Conservation (phyloP, 2,329 filamentous ascomycete species). For the Diaporthe sp. region DNA sequence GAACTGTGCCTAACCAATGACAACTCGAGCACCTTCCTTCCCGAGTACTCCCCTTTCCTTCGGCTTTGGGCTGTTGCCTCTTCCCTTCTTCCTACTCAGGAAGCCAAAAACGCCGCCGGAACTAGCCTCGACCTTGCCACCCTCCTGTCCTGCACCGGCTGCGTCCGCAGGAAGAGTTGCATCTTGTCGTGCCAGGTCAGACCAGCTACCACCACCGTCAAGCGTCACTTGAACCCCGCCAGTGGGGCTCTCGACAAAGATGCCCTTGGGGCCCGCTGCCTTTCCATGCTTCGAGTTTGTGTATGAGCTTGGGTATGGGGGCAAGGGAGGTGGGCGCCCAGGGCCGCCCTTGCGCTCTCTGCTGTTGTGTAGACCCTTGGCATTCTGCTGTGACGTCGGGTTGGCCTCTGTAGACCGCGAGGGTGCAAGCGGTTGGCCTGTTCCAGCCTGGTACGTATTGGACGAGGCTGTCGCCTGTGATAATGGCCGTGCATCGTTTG, state of each 20-base stretch:
- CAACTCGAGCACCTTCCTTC: constrained; percentile 91
- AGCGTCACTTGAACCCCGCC: constrained; percentile 93
- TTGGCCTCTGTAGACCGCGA: constrained; percentile 32
- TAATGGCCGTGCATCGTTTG: constrained; percentile 62
- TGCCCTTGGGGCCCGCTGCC: constrained; percentile 67
- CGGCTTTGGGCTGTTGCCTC: constrained; percentile 92
- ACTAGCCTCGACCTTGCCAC: constrained; percentile 67
- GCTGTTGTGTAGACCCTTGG: constrained; percentile 30
- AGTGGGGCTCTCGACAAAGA: constrained; percentile 80
- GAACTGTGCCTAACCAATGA: constrained; percentile 70
- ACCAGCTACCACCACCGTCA: constrained; percentile 92
- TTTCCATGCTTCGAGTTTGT: constrained; percentile 52
- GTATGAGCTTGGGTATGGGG: constrained; percentile 64
- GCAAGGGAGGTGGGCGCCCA: constrained; percentile 55
- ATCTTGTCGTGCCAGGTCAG: constrained; percentile 88
- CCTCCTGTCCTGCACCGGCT: constrained; percentile 61
- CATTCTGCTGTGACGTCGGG: constrained; percentile 14
- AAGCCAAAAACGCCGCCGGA: constrained; percentile 93
- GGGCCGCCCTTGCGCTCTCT: constrained; percentile 44
- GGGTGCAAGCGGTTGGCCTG: constrained; percentile 39
- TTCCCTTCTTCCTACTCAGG: constrained; percentile 88
- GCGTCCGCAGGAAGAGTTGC: constrained; percentile 80
- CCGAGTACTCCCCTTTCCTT: constrained; percentile 94
- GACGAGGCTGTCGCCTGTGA: constrained; percentile 47
- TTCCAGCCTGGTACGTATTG: constrained; percentile 44